phyloP scores from a whole-genome alignment of 2,329 filamentous ascomycete species.

The Ophiocordyceps robertsii region DNA sequence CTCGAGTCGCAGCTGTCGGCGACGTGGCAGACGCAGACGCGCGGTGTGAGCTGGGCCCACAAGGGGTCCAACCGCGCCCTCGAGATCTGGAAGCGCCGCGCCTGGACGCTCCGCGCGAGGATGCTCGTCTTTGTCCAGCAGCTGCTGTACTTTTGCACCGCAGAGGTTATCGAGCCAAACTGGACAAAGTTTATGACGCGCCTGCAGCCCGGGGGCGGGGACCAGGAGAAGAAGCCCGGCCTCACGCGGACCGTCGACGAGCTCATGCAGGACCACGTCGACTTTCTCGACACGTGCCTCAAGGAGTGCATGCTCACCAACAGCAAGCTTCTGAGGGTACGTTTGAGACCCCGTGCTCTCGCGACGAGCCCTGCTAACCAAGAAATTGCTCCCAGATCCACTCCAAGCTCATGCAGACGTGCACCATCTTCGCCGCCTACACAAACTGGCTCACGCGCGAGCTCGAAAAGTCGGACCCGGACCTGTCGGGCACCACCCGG shows the following conservation, averaged over 20 bases:
- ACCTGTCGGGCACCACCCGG: conserved; percentile 49
- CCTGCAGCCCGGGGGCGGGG: conserved; percentile 47
- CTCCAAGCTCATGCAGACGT: conserved; percentile 92
- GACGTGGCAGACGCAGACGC: conserved; percentile 84
- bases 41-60: conserved; percentile 70
- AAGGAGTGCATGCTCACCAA: conserved; percentile 99
- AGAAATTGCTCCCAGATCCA: conserved; percentile 57
- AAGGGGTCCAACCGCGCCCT: conserved; percentile 58
- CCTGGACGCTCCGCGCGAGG: conserved; percentile 80
- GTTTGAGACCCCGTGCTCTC: conserved; percentile 9
- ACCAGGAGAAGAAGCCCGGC: conserved; percentile 12
- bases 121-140: conserved; percentile 98
- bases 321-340: conserved; percentile 78
- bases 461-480: conserved; percentile 70
- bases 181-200: conserved; percentile 91
- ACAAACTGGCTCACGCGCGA: conserved; percentile 77
- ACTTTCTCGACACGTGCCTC: conserved; percentile 92
- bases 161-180: conserved; percentile 95
- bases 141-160: conserved; percentile 89
- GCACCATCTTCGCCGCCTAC: conserved; percentile 85
- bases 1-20: conserved; percentile 76
- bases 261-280: conserved; percentile 97
- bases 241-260: conserved; percentile 74
- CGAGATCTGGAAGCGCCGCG: conserved; percentile 84
- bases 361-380: no score